Evolutionary conservation across 2,329 filamentous ascomycete species (phyloP).

Genomic region (Pseudogymnoascus sp.): DNA sequence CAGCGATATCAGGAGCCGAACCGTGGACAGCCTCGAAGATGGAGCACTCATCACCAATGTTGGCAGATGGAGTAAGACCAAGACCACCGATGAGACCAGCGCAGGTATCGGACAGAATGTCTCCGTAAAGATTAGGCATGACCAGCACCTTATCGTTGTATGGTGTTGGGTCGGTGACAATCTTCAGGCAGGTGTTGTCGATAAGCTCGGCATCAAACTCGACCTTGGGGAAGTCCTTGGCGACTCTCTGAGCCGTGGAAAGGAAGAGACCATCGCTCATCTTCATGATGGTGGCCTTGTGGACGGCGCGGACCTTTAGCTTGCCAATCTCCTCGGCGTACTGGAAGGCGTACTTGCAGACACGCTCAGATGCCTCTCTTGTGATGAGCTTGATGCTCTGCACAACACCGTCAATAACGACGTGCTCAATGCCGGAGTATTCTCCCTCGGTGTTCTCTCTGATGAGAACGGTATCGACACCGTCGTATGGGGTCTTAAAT

Average conservation of each 20-base stretch:
- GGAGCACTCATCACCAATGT: slow-evolving; percentile 98
- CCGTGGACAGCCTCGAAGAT: slow-evolving; percentile 99
- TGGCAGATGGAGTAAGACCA: slow-evolving; percentile 92
- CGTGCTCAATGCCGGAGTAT: slow-evolving; percentile 98
- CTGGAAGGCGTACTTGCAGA: slow-evolving; percentile 96
- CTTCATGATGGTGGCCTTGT: slow-evolving; percentile 99
- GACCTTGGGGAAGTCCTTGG: slow-evolving; percentile 92
- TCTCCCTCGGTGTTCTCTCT: slow-evolving; percentile 99
- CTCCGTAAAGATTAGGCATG: slow-evolving; percentile 97
- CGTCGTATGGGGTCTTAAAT: slow-evolving; percentile 97
- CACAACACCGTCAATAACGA: slow-evolving; percentile 94
- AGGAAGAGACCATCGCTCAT: slow-evolving; percentile 99
- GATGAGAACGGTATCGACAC: slow-evolving; percentile 94
- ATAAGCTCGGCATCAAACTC: slow-evolving; percentile 97
- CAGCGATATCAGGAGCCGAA: slow-evolving; percentile 91
- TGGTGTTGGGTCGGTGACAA: slow-evolving; percentile 88
- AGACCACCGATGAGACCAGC: slow-evolving; percentile 96
- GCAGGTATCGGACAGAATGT: slow-evolving; percentile 99
- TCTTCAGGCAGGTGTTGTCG: slow-evolving; percentile 99
- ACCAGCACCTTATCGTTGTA: slow-evolving; percentile 99
- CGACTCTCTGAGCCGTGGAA: slow-evolving; percentile 70
- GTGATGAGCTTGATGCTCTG: slow-evolving; percentile 99
- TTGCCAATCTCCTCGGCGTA: slow-evolving; percentile 88
- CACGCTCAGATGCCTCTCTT: slow-evolving; percentile 84
- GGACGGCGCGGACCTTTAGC: slow-evolving; percentile 93